Evolutionary conservation across 345 rosid species (phyloP).

Genomic region (Garcia nutans): DNA sequence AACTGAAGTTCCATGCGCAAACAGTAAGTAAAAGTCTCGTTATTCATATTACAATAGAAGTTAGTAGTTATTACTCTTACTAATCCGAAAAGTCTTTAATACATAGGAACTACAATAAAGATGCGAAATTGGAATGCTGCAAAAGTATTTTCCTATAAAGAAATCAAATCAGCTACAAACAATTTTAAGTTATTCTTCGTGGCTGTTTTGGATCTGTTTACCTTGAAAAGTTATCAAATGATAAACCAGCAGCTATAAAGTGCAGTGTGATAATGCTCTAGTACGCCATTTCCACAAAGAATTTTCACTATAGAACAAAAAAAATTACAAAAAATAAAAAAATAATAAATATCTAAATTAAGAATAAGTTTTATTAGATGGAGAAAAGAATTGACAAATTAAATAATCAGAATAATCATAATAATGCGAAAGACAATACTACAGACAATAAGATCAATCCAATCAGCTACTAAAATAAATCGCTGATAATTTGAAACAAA

Average conservation of each 20-base stretch:
- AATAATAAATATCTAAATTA: too few relatives aligned
- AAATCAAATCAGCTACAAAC: slow-evolving; percentile 75
- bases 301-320: too few relatives aligned
- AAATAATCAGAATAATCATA: too few relatives aligned
- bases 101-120: slow-evolving; percentile 46
- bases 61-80: neutral
- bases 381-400: too few relatives aligned
- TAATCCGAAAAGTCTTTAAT: slow-evolving; percentile 14
- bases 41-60: neutral
- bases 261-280: slow-evolving; percentile 72
- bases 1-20: slow-evolving; percentile 35
- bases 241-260: slow-evolving; percentile 85
- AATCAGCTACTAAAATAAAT: too few relatives aligned
- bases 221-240: slow-evolving; percentile 76
- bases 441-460: too few relatives aligned
- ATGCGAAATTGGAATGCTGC: slow-evolving; percentile 87
- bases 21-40: slow-evolving; percentile 43
- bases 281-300: too few relatives aligned
- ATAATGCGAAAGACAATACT: too few relatives aligned
- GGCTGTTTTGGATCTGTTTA: slow-evolving; percentile 92
- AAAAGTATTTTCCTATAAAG: slow-evolving; percentile 70
- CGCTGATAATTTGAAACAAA: too few relatives aligned
- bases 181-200: slow-evolving; percentile 79
- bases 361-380: too few relatives aligned
- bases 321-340: too few relatives aligned